Base-by-base conservation (phyloP, 208 protist genomes). In the Leishmania gerbilli region DNA sequence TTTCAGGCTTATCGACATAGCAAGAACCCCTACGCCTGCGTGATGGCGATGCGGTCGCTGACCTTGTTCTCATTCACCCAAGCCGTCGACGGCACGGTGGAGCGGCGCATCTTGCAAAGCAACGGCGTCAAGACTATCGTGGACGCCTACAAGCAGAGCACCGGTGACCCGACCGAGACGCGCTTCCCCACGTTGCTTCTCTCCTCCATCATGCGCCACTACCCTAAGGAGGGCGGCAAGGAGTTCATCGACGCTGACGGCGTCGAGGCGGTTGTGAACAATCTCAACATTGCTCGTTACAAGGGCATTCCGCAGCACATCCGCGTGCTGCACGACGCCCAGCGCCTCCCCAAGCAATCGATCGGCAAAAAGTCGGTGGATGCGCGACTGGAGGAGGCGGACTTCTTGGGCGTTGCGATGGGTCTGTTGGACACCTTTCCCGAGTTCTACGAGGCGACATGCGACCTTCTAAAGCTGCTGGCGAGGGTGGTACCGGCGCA, bases 261-360 rank as follows among this genome's bases (percentile, higher is more conserved):
- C 34, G 85, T 98, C 21, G 87, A 95, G 87, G 92, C 92, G 49
- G 84, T 88, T 4, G 91, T 98, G 68, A 87, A 93, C 79, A 95
- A 93, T 76, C 64, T 98, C 24, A 98, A 97, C 82, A 93, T 96
- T 51, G 79, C 92, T 1, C 88, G 91, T 8, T 98, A 96, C 87
- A 98, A 98, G 85, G 95, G 93, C 34, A 76, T 98, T 31, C 95
- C 95, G 47, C 95, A 98, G 83, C 95, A 98, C 85, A 85, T 98
- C 51, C 92, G 95, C 19, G 84, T 98, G 2, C 83, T 97, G 31
- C 89, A 92, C 83, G 95, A 98, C 76, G 89, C 88, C 15, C 89
- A 94, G 79, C 69, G 76, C 49, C 89, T 96, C 34, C 94, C 94
- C 19, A 85, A 81, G 65, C 85, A 84, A 60, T 87, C 85, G 17